Conservation (phyloP, 768 basidiomycete genomes). For the Cystobasidium ongulense region DNA sequence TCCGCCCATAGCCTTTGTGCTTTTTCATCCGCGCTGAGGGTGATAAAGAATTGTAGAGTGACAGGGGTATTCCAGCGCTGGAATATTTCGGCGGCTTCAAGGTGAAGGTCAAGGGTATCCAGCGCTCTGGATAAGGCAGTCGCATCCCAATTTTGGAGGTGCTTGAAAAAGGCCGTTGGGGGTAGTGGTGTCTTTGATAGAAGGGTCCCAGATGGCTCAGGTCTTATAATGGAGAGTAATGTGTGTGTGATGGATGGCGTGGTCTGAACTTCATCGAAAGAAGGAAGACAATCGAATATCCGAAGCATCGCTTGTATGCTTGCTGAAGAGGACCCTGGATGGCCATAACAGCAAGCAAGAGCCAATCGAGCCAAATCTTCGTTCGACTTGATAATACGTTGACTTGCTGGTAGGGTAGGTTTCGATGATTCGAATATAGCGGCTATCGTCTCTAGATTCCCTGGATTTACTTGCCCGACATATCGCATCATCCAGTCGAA, state of each 20-base stretch:
- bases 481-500: conserved; percentile 36
- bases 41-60: conserved; percentile 81
- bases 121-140: conserved; percentile 69
- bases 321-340: conserved; percentile 46
- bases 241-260: too few relatives aligned
- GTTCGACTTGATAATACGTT: conserved; percentile 70
- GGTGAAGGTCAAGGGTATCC: conserved; percentile 85
- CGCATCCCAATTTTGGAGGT: conserved; percentile 55
- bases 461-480: conserved; percentile 57
- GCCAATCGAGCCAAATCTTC: conserved; percentile 77
- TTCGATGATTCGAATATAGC: conserved; percentile 85
- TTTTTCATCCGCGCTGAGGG: conserved; percentile 56
- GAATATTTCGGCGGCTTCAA: conserved; percentile 86
- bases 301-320: conserved; percentile 76
- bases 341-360: conserved; percentile 80
- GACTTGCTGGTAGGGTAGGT: conserved; percentile 63
- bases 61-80: conserved; percentile 77
- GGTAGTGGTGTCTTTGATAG: conserved; percentile 53
- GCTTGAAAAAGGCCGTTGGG: conserved; percentile 63
- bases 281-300: conserved; percentile 93
- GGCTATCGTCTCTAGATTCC: conserved; percentile 62
- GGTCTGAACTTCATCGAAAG: conserved; percentile 75
- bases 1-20: conserved; percentile 81
- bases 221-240: too few relatives aligned
- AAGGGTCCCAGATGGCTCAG: too few relatives aligned